These are phyloP conservation scores for Schwanniomyces vanrijiae DNA, from an alignment of 805 yeast species.

Conservation along the genomic window DNA sequence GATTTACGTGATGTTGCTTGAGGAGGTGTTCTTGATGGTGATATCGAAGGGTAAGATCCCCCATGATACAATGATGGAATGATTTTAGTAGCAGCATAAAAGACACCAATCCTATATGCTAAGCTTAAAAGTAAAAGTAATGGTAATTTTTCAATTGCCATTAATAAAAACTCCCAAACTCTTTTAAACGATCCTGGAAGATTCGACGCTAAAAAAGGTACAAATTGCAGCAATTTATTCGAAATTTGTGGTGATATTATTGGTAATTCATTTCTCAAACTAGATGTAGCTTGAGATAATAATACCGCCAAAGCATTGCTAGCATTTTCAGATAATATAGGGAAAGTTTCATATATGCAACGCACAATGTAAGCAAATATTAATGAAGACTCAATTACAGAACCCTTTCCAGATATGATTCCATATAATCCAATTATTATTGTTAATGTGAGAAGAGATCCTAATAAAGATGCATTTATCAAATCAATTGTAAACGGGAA, in stretches of 20 bases:
- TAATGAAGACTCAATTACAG: conserved; percentile 86
- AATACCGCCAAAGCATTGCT: conserved; percentile 29
- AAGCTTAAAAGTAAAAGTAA: conserved; percentile 79
- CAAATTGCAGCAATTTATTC: conserved; percentile 30
- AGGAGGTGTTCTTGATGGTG: conserved; percentile 45
- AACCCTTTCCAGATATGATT: conserved; percentile 77
- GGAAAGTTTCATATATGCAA: conserved; percentile 89
- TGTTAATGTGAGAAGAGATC: conserved; percentile 78
- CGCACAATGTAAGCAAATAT: conserved; percentile 89
- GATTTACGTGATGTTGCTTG: conserved; percentile 32
- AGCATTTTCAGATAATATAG: conserved; percentile 68
- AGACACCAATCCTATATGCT: conserved; percentile 82
- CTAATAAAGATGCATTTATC: conserved; percentile 78
- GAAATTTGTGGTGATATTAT: conserved; percentile 37
- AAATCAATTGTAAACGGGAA: conserved; percentile 70
- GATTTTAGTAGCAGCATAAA: conserved; percentile 89
- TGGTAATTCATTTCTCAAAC: conserved; percentile 34
- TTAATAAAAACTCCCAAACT: conserved; percentile 52
- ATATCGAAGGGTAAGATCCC: conserved; percentile 27
- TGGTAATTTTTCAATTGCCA: conserved; percentile 63
- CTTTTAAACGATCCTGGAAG: conserved; percentile 54
- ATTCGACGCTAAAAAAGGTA: conserved; percentile 50
- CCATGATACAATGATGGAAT: conserved; percentile 70
- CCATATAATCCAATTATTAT: conserved; percentile 78
- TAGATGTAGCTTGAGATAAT: conserved; percentile 33